phyloP scores from a whole-genome alignment of 1,284 basidiomycete species.

The Sporisorium sorghi region DNA sequence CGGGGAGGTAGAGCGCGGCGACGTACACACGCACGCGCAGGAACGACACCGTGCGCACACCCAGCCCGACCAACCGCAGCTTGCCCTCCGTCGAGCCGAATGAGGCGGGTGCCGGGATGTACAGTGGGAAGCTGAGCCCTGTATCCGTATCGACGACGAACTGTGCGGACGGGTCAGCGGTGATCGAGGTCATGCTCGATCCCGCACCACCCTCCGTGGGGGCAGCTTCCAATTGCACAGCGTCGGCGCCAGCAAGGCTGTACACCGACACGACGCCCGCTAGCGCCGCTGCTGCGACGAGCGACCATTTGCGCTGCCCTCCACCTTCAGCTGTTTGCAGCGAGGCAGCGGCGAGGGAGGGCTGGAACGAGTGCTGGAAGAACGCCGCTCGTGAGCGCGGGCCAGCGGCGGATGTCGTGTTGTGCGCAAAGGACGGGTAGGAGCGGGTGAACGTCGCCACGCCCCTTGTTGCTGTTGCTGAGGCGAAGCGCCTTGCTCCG shows the following conservation, averaged over 20 bases:
- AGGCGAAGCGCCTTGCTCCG: neutral
- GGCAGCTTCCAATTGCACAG: slow-evolving; percentile 26
- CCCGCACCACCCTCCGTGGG: slow-evolving; percentile 6
- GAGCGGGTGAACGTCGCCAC: slow-evolving; percentile 25
- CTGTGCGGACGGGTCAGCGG: slow-evolving; percentile 15
- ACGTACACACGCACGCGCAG: slow-evolving; percentile 85
- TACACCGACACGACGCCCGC: slow-evolving; percentile 13
- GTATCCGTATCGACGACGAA: slow-evolving; percentile 41
- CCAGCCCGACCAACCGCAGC: slow-evolving; percentile 77
- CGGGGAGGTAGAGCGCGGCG: slow-evolving; percentile 84
- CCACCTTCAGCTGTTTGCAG: no score
- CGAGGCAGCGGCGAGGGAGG: slow-evolving; percentile 2
- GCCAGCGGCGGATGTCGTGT: neutral
- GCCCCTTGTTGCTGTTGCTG: slow-evolving; percentile 5
- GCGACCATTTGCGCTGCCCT: neutral
- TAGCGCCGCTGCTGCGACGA: slow-evolving; percentile 7
- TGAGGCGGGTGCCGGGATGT: slow-evolving; percentile 30
- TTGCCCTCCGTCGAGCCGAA: slow-evolving; percentile 1
- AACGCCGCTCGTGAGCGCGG: slow-evolving; percentile 11
- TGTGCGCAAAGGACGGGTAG: slow-evolving; percentile 22
- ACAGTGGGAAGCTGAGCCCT: slow-evolving; percentile 35
- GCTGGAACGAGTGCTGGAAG: slow-evolving; percentile 34
- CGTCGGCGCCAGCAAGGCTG: neutral
- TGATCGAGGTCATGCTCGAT: slow-evolving; percentile 9
- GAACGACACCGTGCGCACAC: slow-evolving; percentile 85